Evolutionary conservation across 2,329 filamentous ascomycete species (phyloP), one percentile per base, ranked within the genome.

Genomic region (Leptosphaerulina australis): DNA sequence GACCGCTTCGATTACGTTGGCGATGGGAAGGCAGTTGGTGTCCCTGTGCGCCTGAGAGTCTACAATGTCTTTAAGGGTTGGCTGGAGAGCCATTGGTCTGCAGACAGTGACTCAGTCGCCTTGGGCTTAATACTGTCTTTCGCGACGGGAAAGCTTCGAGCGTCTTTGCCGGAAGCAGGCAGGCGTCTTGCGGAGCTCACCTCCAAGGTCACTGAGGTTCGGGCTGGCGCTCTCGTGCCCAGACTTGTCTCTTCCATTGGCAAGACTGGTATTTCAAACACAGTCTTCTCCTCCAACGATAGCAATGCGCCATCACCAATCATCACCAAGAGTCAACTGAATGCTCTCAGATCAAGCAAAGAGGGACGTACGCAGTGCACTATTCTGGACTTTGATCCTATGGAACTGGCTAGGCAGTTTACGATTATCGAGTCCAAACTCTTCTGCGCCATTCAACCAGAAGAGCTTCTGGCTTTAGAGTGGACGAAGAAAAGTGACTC

Each of bases 51-150:
- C 40, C 78, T 99, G 37, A 85, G 94, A 41, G 91, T 97, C 1
- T 97, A 95, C 78, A 97, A 99, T 69, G 87, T 91, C 48, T 91
- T 99, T 80, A 99, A 99, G 74, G 89, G 90, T 31, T 99, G 94
- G 94, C 79, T 99, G 15, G 94, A 97, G 76, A 94, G 89, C 5
- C 91, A 99, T 73, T 99, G 94, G 93, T 85, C 88, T 37, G 85
- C 90, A 56, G 85, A 91, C 51, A 85, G 86, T 9, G 94, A 99
- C 69, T 83, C 84, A 44, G 81, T 84, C 10, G 91, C 92, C 1
- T 79, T 99, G 7, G 79, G 82, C 0, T 77, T 88, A 38, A 95
- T 99, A 56, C 80, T 88, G 25, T 79, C 84, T 1, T 99, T 99
- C 72, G 91, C 93, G 2, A 84, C 87, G 59, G 81, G 82, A 36